Evolutionary conservation across 2,329 filamentous ascomycete genomes (phyloP).

Genomic region (Sporothrix protearum): DNA sequence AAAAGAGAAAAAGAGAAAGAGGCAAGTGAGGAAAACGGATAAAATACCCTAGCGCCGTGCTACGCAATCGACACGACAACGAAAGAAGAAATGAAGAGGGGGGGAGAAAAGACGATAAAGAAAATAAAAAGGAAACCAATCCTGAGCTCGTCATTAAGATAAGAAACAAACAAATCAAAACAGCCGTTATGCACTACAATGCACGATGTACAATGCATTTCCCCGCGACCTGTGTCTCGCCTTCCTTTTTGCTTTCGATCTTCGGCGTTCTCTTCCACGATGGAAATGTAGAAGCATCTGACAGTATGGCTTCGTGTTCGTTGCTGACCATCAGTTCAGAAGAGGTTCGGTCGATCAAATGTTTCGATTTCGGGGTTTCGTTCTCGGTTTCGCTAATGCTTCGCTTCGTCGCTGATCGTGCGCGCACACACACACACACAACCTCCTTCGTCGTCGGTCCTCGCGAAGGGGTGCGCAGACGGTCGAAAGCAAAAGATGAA

Average conservation of each 20-base stretch:
- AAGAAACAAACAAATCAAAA: slow-evolving; percentile 25
- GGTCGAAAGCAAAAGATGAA: not conserved
- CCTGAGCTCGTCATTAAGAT: slow-evolving; percentile 28
- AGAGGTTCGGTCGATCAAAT: not conserved
- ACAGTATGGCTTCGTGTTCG: not conserved
- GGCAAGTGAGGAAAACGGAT: slow-evolving; percentile 8
- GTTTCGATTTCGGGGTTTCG: too few species aligned
- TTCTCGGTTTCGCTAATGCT: not conserved
- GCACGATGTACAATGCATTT: not conserved
- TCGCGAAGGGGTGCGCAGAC: slow-evolving; percentile 1
- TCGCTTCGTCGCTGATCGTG: not conserved
- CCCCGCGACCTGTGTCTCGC: not conserved
- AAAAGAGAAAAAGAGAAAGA: not conserved
- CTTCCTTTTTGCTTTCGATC: slow-evolving; percentile 9
- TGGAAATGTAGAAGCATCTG: not conserved
- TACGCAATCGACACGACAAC: slow-evolving; percentile 26
- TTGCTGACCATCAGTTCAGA: not conserved
- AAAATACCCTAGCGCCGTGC: slow-evolving; percentile 28
- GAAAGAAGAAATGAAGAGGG: not conserved
- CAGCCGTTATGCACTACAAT: slow-evolving; percentile 14
- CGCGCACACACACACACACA: not conserved
- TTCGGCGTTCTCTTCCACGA: not conserved
- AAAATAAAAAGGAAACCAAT: slow-evolving; percentile 22
- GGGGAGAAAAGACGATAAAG: not conserved
- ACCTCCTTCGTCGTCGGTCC: not conserved